These are phyloP conservation scores for Pestalotiopsis sp. DNA, from an alignment of 2,329 filamentous ascomycete species.

Conservation along the genomic window DNA sequence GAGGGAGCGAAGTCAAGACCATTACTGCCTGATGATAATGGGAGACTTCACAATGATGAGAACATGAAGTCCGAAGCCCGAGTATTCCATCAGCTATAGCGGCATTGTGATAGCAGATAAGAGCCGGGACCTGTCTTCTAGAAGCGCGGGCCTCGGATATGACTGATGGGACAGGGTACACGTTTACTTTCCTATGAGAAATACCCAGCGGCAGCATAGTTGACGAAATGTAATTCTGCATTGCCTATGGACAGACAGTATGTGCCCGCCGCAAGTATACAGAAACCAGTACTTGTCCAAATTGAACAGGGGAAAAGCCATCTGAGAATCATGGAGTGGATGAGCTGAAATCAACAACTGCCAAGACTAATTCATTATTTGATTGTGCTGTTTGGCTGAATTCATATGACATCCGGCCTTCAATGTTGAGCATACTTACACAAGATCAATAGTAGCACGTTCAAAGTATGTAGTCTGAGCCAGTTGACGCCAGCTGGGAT, in stretches of 20 bases:
- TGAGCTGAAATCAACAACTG: no score
- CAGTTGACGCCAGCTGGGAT: slow-evolving; percentile 4
- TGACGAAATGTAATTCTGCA: slow-evolving; percentile 24
- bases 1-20: slow-evolving; percentile 1
- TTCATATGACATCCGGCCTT: no score
- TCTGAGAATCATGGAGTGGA: background rate
- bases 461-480: background rate
- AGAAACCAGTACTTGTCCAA: background rate
- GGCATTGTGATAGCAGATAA: slow-evolving; percentile 19
- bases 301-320: background rate
- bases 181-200: slow-evolving; percentile 21
- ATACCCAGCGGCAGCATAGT: slow-evolving; percentile 22
- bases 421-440: no score
- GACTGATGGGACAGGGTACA: slow-evolving; percentile 20
- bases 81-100: slow-evolving; percentile 8
- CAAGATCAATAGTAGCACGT: background rate
- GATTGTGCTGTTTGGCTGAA: no score
- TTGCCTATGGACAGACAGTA: slow-evolving; percentile 2
- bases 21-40: background rate
- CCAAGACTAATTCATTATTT: no score
- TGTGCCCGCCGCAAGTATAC: background rate
- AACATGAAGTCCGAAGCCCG: background rate
- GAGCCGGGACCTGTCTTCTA: slow-evolving; percentile 17
- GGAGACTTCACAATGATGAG: background rate
- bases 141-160: slow-evolving; percentile 18